phyloP scores from a whole-genome alignment of 2,329 filamentous ascomycete species.

The Pseudogymnoascus destructans region DNA sequence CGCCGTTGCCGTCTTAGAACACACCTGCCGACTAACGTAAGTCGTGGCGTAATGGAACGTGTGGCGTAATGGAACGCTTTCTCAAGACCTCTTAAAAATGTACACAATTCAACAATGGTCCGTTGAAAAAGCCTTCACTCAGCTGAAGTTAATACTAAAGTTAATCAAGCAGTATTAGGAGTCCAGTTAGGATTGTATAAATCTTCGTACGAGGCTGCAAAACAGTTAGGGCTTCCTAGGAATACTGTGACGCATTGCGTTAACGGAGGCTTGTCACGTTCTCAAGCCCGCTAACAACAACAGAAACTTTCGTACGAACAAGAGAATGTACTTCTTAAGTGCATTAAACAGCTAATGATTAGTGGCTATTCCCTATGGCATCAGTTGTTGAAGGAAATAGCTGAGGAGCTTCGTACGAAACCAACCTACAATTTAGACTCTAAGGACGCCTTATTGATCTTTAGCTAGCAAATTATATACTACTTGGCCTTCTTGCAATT shows the following conservation, averaged over 20 bases:
- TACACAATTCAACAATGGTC: too few species aligned
- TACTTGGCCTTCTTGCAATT: too few species aligned
- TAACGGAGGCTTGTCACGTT: neutral
- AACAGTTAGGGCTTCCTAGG: neutral
- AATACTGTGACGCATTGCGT: neutral
- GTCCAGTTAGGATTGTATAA: constrained; percentile 4
- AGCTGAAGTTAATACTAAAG: neutral
- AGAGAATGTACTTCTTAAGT: constrained; percentile 4
- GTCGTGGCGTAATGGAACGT: too few species aligned
- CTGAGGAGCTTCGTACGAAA: too few species aligned
- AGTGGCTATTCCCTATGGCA: neutral
- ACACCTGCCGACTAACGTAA: too few species aligned
- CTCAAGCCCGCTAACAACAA: neutral
- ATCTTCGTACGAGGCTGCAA: constrained; percentile 8
- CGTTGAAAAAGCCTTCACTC: neutral
- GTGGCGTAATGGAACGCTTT: too few species aligned
- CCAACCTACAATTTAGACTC: too few species aligned
- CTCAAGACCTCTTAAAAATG: too few species aligned
- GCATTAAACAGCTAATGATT: neutral
- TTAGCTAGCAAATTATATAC: too few species aligned
- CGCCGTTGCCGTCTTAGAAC: too few species aligned
- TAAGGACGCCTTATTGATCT: too few species aligned
- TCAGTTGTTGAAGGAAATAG: too few species aligned
- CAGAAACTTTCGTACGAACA: neutral
- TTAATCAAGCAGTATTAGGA: constrained; percentile 3